Conservation (phyloP, 2,329 filamentous ascomycete species). For the Fusarium foetens region DNA sequence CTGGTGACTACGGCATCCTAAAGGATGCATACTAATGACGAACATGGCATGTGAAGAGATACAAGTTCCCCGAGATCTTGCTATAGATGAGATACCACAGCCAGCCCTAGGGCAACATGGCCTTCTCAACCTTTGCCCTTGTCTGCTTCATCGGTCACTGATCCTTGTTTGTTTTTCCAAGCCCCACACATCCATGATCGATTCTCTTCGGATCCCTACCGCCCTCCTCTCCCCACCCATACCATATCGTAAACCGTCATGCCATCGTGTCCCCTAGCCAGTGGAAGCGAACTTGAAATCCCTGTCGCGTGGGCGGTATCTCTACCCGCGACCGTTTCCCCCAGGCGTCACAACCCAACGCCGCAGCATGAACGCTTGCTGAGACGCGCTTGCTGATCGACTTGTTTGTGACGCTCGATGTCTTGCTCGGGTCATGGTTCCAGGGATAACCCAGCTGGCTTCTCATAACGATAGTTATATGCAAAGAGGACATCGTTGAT, state of each 20-base stretch:
- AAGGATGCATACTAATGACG: constrained; percentile 5
- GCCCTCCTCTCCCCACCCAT: constrained; percentile 30
- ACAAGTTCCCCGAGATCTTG: constrained; percentile 21
- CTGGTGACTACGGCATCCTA: neutral
- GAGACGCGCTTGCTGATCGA: constrained; percentile 22
- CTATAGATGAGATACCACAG: constrained; percentile 25
- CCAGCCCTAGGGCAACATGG: constrained; percentile 38
- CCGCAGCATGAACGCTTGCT: constrained; percentile 24
- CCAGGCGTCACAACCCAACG: constrained; percentile 23
- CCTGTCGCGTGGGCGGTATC: constrained; percentile 33
- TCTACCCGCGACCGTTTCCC: constrained; percentile 36
- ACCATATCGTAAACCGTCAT: constrained; percentile 39
- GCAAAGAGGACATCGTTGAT: neutral
- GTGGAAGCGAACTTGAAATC: constrained; percentile 41
- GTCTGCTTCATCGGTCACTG: constrained; percentile 35
- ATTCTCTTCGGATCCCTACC: constrained; percentile 39
- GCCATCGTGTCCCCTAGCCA: constrained; percentile 32
- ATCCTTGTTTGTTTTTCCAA: constrained; percentile 32
- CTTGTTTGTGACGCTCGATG: constrained; percentile 7
- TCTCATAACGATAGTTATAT: neutral
- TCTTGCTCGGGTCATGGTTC: neutral
- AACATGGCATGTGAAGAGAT: constrained; percentile 29
- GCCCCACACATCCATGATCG: constrained; percentile 41
- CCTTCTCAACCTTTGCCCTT: constrained; percentile 27
- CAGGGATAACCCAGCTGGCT: neutral